These are phyloP conservation scores for Cladosporium phlei DNA, from an alignment of 2,329 filamentous ascomycete species.

Conservation along the genomic window DNA sequence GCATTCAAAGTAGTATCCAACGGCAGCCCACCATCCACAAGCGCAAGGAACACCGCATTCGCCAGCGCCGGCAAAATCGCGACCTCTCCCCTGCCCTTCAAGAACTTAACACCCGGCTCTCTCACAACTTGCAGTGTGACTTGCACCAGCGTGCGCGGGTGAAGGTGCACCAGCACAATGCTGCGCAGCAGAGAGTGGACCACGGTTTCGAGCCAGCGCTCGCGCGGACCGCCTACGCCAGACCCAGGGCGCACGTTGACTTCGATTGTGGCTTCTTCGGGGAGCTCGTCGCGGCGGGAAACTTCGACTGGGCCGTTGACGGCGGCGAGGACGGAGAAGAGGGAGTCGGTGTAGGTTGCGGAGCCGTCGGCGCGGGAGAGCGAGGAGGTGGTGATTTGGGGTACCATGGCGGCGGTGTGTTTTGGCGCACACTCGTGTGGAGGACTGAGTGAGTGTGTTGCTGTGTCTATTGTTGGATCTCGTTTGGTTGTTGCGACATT, in stretches of 20 bases:
- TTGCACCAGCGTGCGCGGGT: constrained; percentile 73
- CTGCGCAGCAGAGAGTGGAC: constrained; percentile 68
- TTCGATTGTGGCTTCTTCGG: constrained; percentile 86
- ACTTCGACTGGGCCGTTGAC: constrained; percentile 94
- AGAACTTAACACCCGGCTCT: constrained; percentile 52
- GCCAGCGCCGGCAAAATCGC: constrained; percentile 75
- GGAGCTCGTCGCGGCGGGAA: constrained; percentile 78
- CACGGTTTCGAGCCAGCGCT: constrained; percentile 73
- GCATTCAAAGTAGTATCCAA: constrained; percentile 68
- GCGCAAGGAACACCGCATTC: constrained; percentile 70
- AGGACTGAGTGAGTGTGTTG: too few species aligned
- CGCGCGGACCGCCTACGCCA: constrained; percentile 62
- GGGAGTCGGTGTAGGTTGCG: constrained; percentile 67
- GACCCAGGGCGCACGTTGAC: constrained; percentile 82
- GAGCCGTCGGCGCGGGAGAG: constrained; percentile 74
- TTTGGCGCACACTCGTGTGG: too few species aligned
- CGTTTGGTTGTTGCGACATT: not conserved
- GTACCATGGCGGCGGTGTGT: constrained; percentile 8
- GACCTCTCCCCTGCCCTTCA: constrained; percentile 56
- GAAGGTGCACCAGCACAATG: constrained; percentile 68
- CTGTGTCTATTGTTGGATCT: too few species aligned
- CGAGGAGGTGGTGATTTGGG: constrained; percentile 33
- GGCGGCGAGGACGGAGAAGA: constrained; percentile 76
- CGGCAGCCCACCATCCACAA: constrained; percentile 78
- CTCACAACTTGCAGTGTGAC: constrained; percentile 67